Evolutionary conservation across 257 asterid species (phyloP).

Genomic region (Paraleonurus japonicus): DNA sequence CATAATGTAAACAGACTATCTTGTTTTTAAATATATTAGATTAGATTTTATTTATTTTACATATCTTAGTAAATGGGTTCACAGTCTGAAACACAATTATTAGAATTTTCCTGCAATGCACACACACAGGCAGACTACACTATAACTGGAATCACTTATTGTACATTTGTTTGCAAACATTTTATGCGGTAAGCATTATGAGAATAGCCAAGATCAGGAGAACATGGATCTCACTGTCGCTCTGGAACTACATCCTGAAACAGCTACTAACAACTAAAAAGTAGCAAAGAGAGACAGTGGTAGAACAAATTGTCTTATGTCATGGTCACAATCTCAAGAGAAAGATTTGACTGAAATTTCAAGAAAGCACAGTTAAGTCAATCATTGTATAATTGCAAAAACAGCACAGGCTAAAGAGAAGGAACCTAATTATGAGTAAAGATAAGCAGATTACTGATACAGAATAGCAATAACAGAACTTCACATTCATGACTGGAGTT

Average conservation of each 20-base stretch:
- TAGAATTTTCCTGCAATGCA: background rate
- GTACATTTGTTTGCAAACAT: background rate
- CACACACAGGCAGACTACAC: background rate
- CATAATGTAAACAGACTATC: background rate
- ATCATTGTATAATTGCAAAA: background rate
- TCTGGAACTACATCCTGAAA: background rate
- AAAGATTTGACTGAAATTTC: background rate
- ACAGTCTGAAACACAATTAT: background rate
- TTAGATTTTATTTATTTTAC: background rate
- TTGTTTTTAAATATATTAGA: background rate
- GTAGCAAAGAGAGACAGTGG: slow-evolving; percentile 6
- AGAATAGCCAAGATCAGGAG: background rate
- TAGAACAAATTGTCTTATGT: background rate
- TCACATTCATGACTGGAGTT: background rate
- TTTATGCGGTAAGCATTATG: background rate
- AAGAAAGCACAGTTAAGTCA: background rate
- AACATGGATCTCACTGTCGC: background rate
- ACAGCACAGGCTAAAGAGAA: background rate
- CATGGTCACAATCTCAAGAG: background rate
- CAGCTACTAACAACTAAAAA: background rate
- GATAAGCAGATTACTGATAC: background rate
- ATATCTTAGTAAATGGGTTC: background rate
- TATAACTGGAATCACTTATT: background rate
- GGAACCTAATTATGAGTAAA: background rate
- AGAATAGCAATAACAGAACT: background rate